A percentile compares a stretch with the other conserved stretches of the same genome.
Evolutionary conservation across 1,139 yeast species (phyloP).

Genomic region (Pneumocystis wakefieldiae): DNA sequence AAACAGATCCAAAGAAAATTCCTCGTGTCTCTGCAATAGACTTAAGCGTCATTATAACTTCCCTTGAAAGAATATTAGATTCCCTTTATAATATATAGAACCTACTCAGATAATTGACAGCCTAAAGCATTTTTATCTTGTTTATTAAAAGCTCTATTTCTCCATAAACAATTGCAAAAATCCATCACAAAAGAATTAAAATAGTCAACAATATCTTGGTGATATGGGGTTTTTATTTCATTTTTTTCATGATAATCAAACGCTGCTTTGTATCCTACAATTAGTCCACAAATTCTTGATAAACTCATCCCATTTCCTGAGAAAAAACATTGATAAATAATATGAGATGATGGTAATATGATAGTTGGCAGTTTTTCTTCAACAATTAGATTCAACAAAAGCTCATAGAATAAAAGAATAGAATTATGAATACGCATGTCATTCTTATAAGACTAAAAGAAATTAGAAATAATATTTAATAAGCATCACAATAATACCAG

Average conservation of each 20-base stretch:
- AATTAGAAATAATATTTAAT: neutral
- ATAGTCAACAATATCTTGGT: conserved; percentile 23
- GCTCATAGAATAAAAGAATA: neutral
- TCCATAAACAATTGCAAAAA: conserved; percentile 45
- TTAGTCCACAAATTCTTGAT: conserved; percentile 35
- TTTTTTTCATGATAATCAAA: conserved; percentile 10
- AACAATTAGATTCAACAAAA: neutral
- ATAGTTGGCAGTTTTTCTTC: neutral
- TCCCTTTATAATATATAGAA: neutral
- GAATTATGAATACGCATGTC: neutral
- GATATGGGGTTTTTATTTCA: conserved; percentile 12
- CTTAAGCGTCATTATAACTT: neutral
- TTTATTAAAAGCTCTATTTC: conserved; percentile 33
- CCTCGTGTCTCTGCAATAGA: conserved; percentile 5
- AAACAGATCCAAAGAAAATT: conserved; percentile 25
- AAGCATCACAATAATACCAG: neutral
- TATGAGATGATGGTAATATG: neutral
- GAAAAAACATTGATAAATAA: conserved; percentile 20
- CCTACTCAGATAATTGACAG: neutral
- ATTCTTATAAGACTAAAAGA: neutral
- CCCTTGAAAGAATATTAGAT: neutral
- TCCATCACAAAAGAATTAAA: conserved; percentile 47
- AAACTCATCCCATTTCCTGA: conserved; percentile 30
- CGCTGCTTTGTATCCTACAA: conserved; percentile 31
- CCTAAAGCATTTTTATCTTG: conserved; percentile 24